phyloP scores from a whole-genome alignment of 345 rosid species.

The Populus euphratica region DNA sequence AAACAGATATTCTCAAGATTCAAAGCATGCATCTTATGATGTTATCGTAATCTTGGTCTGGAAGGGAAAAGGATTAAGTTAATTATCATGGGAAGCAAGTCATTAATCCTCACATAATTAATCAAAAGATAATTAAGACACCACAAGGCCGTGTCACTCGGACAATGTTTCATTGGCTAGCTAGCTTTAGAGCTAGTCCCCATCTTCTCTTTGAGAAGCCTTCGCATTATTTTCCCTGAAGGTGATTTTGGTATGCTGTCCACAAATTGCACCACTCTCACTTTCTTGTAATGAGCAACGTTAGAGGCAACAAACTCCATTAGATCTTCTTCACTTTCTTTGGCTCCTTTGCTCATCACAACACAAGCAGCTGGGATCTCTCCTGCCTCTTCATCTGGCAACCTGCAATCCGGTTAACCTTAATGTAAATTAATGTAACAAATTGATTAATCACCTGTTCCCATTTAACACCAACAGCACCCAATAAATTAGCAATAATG shows the following conservation, averaged over 20 bases:
- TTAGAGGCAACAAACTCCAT: constrained; percentile 62
- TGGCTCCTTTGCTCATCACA: constrained; percentile 54
- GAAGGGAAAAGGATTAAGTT: too few species aligned
- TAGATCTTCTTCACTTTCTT: constrained; percentile 66
- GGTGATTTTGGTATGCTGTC: constrained; percentile 80
- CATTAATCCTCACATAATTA: not conserved
- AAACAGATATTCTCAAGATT: too few species aligned
- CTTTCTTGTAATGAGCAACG: constrained; percentile 83
- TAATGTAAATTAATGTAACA: too few species aligned
- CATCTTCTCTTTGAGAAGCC: constrained; percentile 61
- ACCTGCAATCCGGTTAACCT: constrained; percentile 28
- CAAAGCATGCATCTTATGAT: not conserved
- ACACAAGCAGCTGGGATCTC: constrained; percentile 93
- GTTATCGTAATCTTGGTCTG: not conserved
- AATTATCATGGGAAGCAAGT: not conserved
- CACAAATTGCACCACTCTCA: constrained; percentile 71
- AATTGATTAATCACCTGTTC: too few species aligned
- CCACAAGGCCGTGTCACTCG: not conserved
- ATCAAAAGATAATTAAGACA: not conserved
- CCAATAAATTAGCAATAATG: too few species aligned
- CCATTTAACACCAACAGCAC: too few species aligned
- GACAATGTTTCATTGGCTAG: not conserved
- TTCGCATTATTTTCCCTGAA: constrained; percentile 86
- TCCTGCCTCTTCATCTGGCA: constrained; percentile 90
- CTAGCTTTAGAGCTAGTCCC: not conserved